phyloP scores from a whole-genome alignment of 2,329 filamentous ascomycete genomes.

The Lasiodiplodia sp. region DNA sequence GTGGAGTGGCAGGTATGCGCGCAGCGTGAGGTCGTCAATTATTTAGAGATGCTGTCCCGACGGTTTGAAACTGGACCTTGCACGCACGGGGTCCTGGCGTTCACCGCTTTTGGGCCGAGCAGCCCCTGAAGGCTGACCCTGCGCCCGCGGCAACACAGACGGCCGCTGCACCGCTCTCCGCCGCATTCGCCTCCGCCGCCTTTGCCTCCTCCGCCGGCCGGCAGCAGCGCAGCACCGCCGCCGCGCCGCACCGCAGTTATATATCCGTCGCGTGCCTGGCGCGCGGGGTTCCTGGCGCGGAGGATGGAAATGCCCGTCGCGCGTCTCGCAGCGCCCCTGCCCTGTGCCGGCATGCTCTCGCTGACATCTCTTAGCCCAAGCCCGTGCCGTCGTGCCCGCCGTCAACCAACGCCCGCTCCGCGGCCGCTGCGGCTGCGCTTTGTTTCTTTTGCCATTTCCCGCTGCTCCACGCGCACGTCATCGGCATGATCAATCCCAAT shows the following conservation, averaged over 20 bases:
- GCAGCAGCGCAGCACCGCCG: not conserved
- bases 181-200: not conserved
- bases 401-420: constrained; percentile 3
- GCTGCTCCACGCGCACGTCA: constrained; percentile 23
- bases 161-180: not conserved
- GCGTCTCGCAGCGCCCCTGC: constrained; percentile 16
- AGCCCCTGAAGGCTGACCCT: constrained; percentile 21
- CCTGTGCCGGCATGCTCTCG: constrained; percentile 7
- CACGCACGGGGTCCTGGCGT: constrained; percentile 20
- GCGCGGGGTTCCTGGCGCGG: constrained; percentile 2
- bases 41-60: constrained; percentile 29
- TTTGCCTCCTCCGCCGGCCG: not conserved
- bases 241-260: not conserved
- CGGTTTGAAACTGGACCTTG: constrained; percentile 27
- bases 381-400: constrained; percentile 23
- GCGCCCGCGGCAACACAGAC: not conserved
- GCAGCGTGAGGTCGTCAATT: constrained; percentile 9
- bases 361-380: not conserved
- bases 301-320: not conserved
- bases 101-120: constrained; percentile 19
- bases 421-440: constrained; percentile 19
- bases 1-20: not conserved
- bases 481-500: constrained; percentile 26
- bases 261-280: not conserved
- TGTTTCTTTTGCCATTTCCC: constrained; percentile 25